phyloP scores from a whole-genome alignment of 2,329 filamentous ascomycete genomes.

The Paraconiothyrium sp. region DNA sequence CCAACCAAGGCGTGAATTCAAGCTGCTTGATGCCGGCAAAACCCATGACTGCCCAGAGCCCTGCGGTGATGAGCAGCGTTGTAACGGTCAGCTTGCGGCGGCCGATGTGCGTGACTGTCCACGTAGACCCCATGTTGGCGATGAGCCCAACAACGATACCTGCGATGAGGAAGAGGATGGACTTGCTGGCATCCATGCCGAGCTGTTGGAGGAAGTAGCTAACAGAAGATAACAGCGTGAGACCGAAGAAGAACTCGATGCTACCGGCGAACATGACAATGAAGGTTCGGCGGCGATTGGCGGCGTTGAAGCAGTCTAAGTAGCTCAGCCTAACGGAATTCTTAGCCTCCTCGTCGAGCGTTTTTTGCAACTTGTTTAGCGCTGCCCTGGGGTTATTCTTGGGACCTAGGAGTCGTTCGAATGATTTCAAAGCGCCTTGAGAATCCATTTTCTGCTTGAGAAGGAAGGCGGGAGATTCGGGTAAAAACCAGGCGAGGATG shows the following conservation, averaged over 20 bases:
- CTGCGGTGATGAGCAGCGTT: constrained; percentile 19
- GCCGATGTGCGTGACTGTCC: constrained; percentile 26
- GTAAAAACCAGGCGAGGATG: constrained; percentile 54
- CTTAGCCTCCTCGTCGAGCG: constrained; percentile 61
- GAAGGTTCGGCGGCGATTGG: constrained; percentile 28
- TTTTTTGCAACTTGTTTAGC: constrained; percentile 46
- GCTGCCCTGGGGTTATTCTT: constrained; percentile 40
- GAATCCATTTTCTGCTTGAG: constrained; percentile 49
- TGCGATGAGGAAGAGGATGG: constrained; percentile 25
- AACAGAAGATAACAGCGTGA: constrained; percentile 55
- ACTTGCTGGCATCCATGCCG: constrained; percentile 22
- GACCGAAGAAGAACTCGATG: constrained; percentile 58
- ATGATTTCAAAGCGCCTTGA: constrained; percentile 53
- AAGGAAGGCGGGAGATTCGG: constrained; percentile 61
- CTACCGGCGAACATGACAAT: constrained; percentile 53
- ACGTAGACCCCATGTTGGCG: constrained; percentile 23
- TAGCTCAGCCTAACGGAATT: constrained; percentile 46
- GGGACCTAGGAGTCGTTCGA: constrained; percentile 58
- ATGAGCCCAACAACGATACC: constrained; percentile 24
- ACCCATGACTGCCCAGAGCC: constrained; percentile 27
- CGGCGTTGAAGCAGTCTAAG: constrained; percentile 31
- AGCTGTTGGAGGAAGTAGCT: constrained; percentile 48
- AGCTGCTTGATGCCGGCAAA: constrained; percentile 26
- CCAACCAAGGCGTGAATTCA: constrained; percentile 24
- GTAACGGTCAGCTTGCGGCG: constrained; percentile 22